phyloP scores from a whole-genome alignment of 2,329 filamentous ascomycete genomes.

The Colletotrichum caudatum region DNA sequence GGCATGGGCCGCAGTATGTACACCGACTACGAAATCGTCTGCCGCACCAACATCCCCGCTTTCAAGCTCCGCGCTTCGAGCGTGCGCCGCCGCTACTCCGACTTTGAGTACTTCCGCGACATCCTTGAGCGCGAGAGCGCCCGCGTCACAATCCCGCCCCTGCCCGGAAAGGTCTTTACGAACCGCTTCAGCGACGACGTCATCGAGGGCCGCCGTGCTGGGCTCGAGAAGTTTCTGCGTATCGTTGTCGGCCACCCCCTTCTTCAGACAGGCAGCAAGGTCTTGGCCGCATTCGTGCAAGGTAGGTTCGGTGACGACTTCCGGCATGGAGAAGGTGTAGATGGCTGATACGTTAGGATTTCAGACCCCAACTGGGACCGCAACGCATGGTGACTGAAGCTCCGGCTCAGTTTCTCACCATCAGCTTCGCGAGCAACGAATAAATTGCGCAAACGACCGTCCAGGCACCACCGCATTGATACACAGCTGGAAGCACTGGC shows the following conservation, averaged over 20 bases:
- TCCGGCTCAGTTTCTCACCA: conserved; percentile 36
- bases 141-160: conserved; percentile 92
- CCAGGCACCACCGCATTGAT: conserved; percentile 32
- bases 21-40: conserved; percentile 98
- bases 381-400: conserved; percentile 78
- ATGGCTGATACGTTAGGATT: neutral
- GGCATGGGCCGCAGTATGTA: conserved; percentile 97
- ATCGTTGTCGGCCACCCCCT: conserved; percentile 97
- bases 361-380: conserved; percentile 90
- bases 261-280: conserved; percentile 97
- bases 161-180: conserved; percentile 97
- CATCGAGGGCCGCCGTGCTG: conserved; percentile 92
- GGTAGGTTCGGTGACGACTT: conserved; percentile 62
- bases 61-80: conserved; percentile 93
- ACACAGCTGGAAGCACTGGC: conserved; percentile 35
- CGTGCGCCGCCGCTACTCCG: conserved; percentile 93
- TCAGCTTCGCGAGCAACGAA: conserved; percentile 32
- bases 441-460: conserved; percentile 39
- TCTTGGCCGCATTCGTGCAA: conserved; percentile 95
- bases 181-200: conserved; percentile 98
- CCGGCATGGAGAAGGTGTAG: neutral
- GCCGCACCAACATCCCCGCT: conserved; percentile 97
- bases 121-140: conserved; percentile 96
- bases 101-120: conserved; percentile 99
- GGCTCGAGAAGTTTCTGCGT: conserved; percentile 94